These are phyloP conservation scores for Mortierella alpina DNA, from an alignment of 192 early-diverging fungal genomes.

Conservation along the genomic window DNA sequence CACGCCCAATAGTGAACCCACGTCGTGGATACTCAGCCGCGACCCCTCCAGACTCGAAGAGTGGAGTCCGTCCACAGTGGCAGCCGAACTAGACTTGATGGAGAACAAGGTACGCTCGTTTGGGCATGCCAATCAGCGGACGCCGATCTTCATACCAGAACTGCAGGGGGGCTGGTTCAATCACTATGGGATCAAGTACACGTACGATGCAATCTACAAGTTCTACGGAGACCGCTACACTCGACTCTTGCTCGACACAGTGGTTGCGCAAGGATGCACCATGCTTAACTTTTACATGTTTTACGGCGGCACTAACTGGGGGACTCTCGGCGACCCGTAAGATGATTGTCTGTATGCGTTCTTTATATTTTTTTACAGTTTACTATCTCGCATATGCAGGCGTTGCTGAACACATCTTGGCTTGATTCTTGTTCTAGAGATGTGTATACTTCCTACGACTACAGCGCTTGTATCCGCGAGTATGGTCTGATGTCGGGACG, in stretches of 20 bases:
- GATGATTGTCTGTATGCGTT: conserved; percentile 5
- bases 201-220: conserved; percentile 75
- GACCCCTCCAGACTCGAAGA: conserved; percentile 59
- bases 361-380: background rate
- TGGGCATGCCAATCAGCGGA: conserved; percentile 71
- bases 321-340: conserved; percentile 74
- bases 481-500: conserved; percentile 74
- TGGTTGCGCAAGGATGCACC: conserved; percentile 73
- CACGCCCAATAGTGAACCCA: conserved; percentile 63
- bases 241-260: conserved; percentile 66
- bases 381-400: background rate
- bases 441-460: conserved; percentile 84
- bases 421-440: conserved; percentile 56
- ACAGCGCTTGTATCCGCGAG: conserved; percentile 80
- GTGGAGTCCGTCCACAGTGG: conserved; percentile 65
- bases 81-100: conserved; percentile 66
- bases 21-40: conserved; percentile 54
- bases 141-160: conserved; percentile 81
- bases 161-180: conserved; percentile 87
- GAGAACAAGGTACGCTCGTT: conserved; percentile 74
- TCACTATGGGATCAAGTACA: conserved; percentile 70
- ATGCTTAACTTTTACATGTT: conserved; percentile 76
- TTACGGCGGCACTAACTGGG: conserved; percentile 87
- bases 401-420: background rate
- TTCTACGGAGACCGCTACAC: conserved; percentile 81